These are phyloP conservation scores for Tubosaeta sp. DNA, from an alignment of 768 basidiomycete species.

Conservation along the genomic window DNA sequence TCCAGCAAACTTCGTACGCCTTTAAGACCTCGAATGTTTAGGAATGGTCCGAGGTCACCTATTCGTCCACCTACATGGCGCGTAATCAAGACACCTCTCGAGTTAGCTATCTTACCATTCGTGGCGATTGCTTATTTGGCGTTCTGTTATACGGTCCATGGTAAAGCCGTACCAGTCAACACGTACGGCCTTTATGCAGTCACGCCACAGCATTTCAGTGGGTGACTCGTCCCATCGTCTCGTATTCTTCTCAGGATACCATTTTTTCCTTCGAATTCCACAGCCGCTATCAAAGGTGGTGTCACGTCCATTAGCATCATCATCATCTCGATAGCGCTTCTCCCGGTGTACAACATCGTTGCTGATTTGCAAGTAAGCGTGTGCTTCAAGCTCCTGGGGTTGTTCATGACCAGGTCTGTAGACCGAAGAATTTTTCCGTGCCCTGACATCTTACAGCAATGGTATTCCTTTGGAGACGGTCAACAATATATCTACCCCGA, in stretches of 20 bases:
- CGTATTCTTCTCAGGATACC: background rate
- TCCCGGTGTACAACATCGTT: slow-evolving; percentile 17
- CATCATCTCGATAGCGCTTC: slow-evolving; percentile 26
- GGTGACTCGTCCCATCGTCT: background rate
- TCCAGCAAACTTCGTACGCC: slow-evolving; percentile 8
- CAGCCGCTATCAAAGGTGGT: slow-evolving; percentile 26
- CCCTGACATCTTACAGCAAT: slow-evolving; percentile 4
- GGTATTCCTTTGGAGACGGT: slow-evolving; percentile 24
- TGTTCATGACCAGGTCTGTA: background rate
- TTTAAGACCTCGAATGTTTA: slow-evolving; percentile 1
- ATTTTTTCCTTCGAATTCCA: background rate
- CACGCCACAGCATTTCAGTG: slow-evolving; percentile 19
- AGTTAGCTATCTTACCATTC: slow-evolving; percentile 22
- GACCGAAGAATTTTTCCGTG: slow-evolving; percentile 30
- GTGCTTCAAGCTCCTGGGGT: background rate
- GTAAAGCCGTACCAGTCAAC: slow-evolving; percentile 22
- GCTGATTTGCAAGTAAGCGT: slow-evolving; percentile 15
- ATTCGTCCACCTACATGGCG: slow-evolving; percentile 6
- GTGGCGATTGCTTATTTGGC: slow-evolving; percentile 25
- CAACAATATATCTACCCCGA: slow-evolving; percentile 20
- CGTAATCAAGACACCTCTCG: slow-evolving; percentile 1
- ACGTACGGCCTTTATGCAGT: slow-evolving; percentile 19
- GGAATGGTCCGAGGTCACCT: background rate
- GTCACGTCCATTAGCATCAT: slow-evolving; percentile 28
- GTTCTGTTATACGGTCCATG: slow-evolving; percentile 27